Evolutionary conservation across 2,329 filamentous ascomycete genomes (phyloP).

Genomic region (Aulographum hederae): DNA sequence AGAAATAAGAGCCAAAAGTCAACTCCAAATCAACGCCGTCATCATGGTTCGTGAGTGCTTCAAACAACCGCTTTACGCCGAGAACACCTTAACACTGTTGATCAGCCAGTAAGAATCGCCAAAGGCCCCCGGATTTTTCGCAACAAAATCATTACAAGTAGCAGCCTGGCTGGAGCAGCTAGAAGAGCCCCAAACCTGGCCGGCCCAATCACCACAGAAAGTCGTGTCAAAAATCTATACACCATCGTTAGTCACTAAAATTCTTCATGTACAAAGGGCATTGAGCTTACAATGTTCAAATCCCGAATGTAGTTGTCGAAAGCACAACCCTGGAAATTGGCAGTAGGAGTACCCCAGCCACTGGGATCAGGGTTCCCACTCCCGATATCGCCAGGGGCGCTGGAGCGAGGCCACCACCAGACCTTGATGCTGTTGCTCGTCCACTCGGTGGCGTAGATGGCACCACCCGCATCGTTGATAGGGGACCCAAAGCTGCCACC

Average conservation of each 20-base stretch:
- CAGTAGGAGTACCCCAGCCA: constrained; percentile 21
- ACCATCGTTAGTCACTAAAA: too few species aligned
- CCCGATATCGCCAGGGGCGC: constrained; percentile 23
- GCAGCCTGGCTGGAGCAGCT: background rate
- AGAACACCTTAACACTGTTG: background rate
- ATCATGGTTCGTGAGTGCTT: too few species aligned
- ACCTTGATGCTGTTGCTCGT: constrained; percentile 23
- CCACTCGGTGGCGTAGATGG: constrained; percentile 24
- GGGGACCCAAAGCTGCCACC: constrained; percentile 11
- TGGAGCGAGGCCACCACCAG: constrained; percentile 24
- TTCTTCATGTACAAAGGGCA: too few species aligned
- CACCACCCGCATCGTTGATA: constrained; percentile 23
- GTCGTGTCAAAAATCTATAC: constrained; percentile 34
- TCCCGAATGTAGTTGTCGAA: constrained; percentile 17
- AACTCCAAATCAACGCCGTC: too few species aligned
- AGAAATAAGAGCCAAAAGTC: too few species aligned
- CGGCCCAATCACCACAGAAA: constrained; percentile 39
- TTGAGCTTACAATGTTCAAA: too few species aligned
- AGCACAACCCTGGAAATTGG: constrained; percentile 20
- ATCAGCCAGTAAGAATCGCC: background rate
- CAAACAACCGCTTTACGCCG: too few species aligned
- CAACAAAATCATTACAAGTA: background rate
- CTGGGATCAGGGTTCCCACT: background rate
- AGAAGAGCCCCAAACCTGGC: constrained; percentile 19
- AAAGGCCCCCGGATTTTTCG: background rate